phyloP scores from a whole-genome alignment of 768 basidiomycete species.

The Collybia sp. region DNA sequence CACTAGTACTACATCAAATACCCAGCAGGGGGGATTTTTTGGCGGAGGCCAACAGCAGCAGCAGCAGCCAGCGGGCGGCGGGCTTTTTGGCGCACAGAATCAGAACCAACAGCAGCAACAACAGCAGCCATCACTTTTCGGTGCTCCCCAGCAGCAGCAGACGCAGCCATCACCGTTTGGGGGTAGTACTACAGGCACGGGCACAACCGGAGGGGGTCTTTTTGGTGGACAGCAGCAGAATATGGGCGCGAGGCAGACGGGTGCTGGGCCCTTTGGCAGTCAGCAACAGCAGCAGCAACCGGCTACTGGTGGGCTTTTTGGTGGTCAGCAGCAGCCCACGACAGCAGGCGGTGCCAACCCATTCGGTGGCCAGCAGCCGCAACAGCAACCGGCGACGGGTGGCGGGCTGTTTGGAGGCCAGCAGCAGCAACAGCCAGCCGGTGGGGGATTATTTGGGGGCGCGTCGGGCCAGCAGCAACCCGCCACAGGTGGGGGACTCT shows the following conservation, averaged over 20 bases:
- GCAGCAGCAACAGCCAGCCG: conserved; percentile 8
- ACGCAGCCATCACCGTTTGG: conserved; percentile 13
- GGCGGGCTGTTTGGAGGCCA: not conserved
- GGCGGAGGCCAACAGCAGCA: conserved; percentile 20
- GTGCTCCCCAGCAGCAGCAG: conserved; percentile 1
- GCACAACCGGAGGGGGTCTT: conserved; percentile 7
- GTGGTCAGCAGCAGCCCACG: conserved; percentile 10
- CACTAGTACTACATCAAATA: conserved; percentile 9
- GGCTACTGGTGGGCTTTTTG: conserved; percentile 15
- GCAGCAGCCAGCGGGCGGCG: conserved; percentile 12
- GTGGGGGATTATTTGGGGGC: not conserved
- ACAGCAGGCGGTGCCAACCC: conserved; percentile 4
- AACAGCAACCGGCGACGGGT: conserved; percentile 12
- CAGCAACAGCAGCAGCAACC: conserved; percentile 8
- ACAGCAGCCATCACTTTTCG: conserved; percentile 12
- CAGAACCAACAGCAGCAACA: not conserved
- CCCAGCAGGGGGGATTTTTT: conserved; percentile 17
- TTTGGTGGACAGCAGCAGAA: conserved; percentile 12
- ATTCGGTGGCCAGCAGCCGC: not conserved
- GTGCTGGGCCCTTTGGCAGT: conserved; percentile 11
- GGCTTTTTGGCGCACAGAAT: not conserved
- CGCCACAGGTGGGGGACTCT: conserved; percentile 16
- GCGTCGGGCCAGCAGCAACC: conserved; percentile 6
- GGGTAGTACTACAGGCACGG: not conserved
- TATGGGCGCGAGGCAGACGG: conserved; percentile 7